phyloP scores from a whole-genome alignment of 768 basidiomycete species.

The Plicaturopsis crispa region DNA sequence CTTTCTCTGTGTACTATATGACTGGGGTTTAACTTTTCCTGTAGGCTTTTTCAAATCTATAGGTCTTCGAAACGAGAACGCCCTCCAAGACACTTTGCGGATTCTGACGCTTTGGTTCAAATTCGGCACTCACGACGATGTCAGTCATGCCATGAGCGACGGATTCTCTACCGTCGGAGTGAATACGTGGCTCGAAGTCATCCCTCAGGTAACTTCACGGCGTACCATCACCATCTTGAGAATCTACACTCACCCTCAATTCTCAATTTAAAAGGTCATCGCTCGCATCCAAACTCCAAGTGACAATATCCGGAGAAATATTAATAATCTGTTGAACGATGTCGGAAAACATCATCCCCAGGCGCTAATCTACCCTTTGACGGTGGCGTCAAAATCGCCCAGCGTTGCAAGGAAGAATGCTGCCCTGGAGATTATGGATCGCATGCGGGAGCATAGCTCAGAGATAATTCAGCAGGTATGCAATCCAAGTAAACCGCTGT shows the following conservation, averaged over 20 bases:
- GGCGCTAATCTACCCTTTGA: slow-evolving; percentile 91
- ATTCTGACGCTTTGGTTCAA: slow-evolving; percentile 98
- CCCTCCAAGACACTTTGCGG: slow-evolving; percentile 90
- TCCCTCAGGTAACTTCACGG: slow-evolving; percentile 70
- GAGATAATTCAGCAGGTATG: slow-evolving; percentile 78
- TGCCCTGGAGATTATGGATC: slow-evolving; percentile 81
- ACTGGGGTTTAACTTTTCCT: slow-evolving; percentile 5
- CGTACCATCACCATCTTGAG: not conserved
- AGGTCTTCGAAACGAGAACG: slow-evolving; percentile 79
- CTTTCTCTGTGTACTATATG: not conserved
- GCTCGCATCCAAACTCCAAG: slow-evolving; percentile 96
- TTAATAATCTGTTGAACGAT: slow-evolving; percentile 81
- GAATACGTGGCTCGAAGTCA: slow-evolving; percentile 98
- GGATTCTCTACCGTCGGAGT: slow-evolving; percentile 89
- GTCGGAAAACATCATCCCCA: slow-evolving; percentile 97
- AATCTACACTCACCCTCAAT: not conserved
- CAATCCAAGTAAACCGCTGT: not conserved
- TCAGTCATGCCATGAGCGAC: slow-evolving; percentile 80
- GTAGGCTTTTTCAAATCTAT: slow-evolving; percentile 94
- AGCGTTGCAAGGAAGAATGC: slow-evolving; percentile 75
- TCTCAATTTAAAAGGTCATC: slow-evolving; percentile 66
- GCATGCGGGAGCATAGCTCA: slow-evolving; percentile 89
- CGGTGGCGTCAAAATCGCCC: slow-evolving; percentile 95
- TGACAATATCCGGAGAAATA: slow-evolving; percentile 77
- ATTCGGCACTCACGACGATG: slow-evolving; percentile 84